Conservation (phyloP, 176 grass and related monocot genomes). For the Musa schizocarpa region DNA sequence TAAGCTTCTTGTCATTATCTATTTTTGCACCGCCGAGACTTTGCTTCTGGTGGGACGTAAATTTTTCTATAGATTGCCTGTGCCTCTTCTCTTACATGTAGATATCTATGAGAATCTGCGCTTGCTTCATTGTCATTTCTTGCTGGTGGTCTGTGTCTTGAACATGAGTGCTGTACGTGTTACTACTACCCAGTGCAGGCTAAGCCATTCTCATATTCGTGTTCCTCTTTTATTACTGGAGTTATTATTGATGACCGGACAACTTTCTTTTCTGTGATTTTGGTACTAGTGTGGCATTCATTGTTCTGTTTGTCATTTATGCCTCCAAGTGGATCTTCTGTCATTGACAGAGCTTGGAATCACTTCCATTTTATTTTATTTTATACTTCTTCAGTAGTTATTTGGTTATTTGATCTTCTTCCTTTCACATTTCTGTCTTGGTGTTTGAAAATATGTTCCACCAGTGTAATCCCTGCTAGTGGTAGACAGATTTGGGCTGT, state of each 20-base stretch:
- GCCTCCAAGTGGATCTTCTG: background rate
- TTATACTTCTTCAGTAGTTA: background rate
- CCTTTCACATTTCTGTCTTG: background rate
- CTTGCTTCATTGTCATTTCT: slow-evolving; percentile 1
- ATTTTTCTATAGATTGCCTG: background rate
- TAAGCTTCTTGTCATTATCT: background rate
- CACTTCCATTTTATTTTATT: background rate
- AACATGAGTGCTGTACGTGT: background rate
- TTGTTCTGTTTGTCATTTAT: background rate
- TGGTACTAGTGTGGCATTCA: background rate
- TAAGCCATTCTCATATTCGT: background rate
- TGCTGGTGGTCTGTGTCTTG: background rate
- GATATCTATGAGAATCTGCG: background rate
- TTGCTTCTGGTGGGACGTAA: no score
- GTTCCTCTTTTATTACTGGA: background rate
- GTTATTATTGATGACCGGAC: background rate
- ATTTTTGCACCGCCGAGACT: background rate
- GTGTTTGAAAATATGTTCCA: no score
- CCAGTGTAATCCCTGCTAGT: background rate
- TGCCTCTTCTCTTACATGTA: background rate
- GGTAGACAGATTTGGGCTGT: background rate
- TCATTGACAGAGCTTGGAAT: background rate
- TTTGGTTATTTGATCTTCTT: background rate
- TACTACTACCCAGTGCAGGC: background rate
- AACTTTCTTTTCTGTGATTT: background rate